A percentile compares a stretch with the other conserved stretches of the same genome.
Conservation (phyloP, 2,329 filamentous ascomycete species). For the Acrocalymma vagum region DNA sequence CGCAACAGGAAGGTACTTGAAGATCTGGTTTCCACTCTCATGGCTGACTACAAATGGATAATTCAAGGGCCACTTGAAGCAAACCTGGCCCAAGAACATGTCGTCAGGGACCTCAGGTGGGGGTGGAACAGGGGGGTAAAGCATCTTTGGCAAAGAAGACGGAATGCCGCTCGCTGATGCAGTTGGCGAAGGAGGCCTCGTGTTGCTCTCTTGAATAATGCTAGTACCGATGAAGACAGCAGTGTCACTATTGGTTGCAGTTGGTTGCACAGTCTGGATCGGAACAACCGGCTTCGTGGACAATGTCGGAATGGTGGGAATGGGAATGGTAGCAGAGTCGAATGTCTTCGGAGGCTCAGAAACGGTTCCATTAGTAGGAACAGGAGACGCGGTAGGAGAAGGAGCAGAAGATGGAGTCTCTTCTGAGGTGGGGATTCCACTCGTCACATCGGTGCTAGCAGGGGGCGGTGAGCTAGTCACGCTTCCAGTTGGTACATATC, state of each 20-base stretch:
- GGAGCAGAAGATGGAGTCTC: neutral
- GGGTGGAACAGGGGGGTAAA: slow-evolving; percentile 72
- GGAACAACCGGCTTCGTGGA: slow-evolving; percentile 36
- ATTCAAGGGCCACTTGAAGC: slow-evolving; percentile 82
- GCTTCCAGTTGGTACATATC: neutral
- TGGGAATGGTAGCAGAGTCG: slow-evolving; percentile 20
- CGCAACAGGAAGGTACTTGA: slow-evolving; percentile 77
- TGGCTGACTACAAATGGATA: slow-evolving; percentile 81
- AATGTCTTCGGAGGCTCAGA: slow-evolving; percentile 7
- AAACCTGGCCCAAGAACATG: slow-evolving; percentile 80
- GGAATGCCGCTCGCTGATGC: slow-evolving; percentile 64
- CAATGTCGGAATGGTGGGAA: slow-evolving; percentile 22
- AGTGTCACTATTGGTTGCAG: slow-evolving; percentile 56
- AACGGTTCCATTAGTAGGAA: slow-evolving; percentile 2
- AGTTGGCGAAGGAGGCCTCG: slow-evolving; percentile 53
- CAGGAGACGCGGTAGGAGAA: neutral
- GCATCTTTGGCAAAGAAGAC: slow-evolving; percentile 74
- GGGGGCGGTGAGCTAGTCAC: slow-evolving; percentile 2
- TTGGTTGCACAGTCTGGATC: slow-evolving; percentile 54
- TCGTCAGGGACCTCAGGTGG: slow-evolving; percentile 65
- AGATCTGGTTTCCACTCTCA: slow-evolving; percentile 83
- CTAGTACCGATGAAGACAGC: slow-evolving; percentile 65
- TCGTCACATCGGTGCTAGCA: neutral
- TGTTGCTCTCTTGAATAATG: slow-evolving; percentile 66
- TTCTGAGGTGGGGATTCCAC: neutral